Base-by-base conservation (phyloP, 2,329 filamentous ascomycete genomes). In the Apiospora malaysiana region DNA sequence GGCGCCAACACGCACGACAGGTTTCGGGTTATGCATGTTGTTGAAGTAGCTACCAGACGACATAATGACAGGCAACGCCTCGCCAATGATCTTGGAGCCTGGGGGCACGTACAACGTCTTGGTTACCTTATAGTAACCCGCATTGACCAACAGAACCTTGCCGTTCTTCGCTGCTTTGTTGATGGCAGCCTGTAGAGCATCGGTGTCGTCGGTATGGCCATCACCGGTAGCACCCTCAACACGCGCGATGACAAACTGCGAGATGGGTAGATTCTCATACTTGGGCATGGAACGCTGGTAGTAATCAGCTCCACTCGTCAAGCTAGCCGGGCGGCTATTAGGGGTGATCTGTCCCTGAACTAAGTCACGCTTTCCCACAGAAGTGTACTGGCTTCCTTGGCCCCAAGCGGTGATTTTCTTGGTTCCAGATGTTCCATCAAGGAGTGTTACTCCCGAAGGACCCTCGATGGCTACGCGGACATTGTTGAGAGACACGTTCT, bases 241-340 rank as follows among this genome's bases (percentile, higher is more conserved):
- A 75, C 92, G 93, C 76, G 93, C 89, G 71, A 90, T 92, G 75
- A 93, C 79, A 78, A 96, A 94, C 8, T 86, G 84, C 1, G 84
- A 84, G 1, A 85, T 85, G 0, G 89, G 82, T 4, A 91, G 76
- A 40, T 85, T 80, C 70, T 90, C 87, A 78, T 96, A 97, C 75
- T 93, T 89, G 7, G 94, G 94, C 85, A 93, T 94, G 75, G 92
- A 92, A 23, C 91, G 89, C 77, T 93, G 90, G 78, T 93, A 94
- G 78, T 93, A 90, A 32, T 85, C 82, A 21, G 78, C 78, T 18
- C 81, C 81, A 63, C 86, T 82, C 2, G 92, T 83, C 2, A 95
- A 88, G 76, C 80, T 59, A 78, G 79, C 63, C 85, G 90, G 81
- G 85, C 91, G 73, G 27, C 75, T 79, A 82, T 86, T 76, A 77